These are phyloP conservation scores for Colletotrichum karsti DNA, from an alignment of 2,329 filamentous ascomycete species.

Conservation along the genomic window DNA sequence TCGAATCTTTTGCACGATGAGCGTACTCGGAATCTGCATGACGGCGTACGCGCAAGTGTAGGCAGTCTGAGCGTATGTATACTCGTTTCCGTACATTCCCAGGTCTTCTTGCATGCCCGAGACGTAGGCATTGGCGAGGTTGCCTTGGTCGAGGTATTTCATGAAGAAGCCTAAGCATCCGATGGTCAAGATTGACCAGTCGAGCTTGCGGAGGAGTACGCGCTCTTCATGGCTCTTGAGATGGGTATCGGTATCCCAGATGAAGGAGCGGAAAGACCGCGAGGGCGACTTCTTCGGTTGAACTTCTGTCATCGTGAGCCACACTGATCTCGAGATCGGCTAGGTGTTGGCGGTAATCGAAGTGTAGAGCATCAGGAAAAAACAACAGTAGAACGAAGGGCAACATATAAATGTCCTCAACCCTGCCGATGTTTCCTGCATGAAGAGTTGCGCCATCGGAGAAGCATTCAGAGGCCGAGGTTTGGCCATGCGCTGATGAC, in stretches of 20 bases:
- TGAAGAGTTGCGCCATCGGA: background rate
- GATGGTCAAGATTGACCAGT: slow-evolving; percentile 31
- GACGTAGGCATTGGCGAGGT: slow-evolving; percentile 36
- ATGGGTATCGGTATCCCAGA: slow-evolving; percentile 38
- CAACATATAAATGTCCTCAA: background rate
- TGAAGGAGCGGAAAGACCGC: slow-evolving; percentile 37
- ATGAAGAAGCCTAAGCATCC: slow-evolving; percentile 24
- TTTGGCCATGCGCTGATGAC: background rate
- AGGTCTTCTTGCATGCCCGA: slow-evolving; percentile 38
- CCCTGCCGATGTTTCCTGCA: too few relatives aligned
- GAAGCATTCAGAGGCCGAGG: background rate
- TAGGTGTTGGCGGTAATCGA: too few relatives aligned
- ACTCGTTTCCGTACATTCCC: slow-evolving; percentile 34
- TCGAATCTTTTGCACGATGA: slow-evolving; percentile 37
- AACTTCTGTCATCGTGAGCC: background rate
- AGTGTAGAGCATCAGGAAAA: too few relatives aligned
- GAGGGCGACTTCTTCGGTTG: background rate
- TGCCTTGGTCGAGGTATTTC: slow-evolving; percentile 37
- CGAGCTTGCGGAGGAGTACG: slow-evolving; percentile 35
- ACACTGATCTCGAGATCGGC: too few relatives aligned
- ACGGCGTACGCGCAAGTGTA: slow-evolving; percentile 35
- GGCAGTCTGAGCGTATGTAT: slow-evolving; percentile 33
- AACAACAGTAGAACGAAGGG: too few relatives aligned
- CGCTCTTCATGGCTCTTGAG: slow-evolving; percentile 36
- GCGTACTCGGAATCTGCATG: slow-evolving; percentile 37